phyloP scores from a whole-genome alignment of 768 basidiomycete species.

The Collybiopsis confluens region DNA sequence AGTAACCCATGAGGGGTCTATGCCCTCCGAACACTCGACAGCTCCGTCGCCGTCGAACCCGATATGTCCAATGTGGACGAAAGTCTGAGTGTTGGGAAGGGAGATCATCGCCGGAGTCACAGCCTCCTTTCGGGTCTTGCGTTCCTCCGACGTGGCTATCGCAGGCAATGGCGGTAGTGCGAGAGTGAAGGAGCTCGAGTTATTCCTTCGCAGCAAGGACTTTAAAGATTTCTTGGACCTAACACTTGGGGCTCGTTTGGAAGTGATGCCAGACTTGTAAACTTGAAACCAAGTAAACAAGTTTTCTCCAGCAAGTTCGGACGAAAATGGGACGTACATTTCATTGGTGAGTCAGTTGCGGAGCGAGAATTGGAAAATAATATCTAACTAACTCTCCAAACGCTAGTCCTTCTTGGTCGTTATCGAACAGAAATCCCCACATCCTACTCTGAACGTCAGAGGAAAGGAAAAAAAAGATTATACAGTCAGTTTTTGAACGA shows the following conservation, averaged over 20 bases:
- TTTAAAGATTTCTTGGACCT: constrained; percentile 11
- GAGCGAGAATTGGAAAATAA: constrained; percentile 23
- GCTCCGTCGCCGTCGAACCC: constrained; percentile 48
- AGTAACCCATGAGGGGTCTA: constrained; percentile 50
- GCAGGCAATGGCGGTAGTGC: constrained; percentile 12
- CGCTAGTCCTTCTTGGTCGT: constrained; percentile 44
- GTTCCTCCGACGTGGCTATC: background rate
- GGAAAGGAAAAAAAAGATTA: no score
- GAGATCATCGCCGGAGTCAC: constrained; percentile 48
- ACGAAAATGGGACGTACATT: background rate
- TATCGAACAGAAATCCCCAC: constrained; percentile 49
- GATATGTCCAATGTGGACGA: constrained; percentile 64
- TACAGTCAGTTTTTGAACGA: no score
- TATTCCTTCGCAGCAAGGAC: constrained; percentile 27
- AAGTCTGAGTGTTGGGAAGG: constrained; percentile 53
- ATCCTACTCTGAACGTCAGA: constrained; percentile 37
- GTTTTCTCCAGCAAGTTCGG: no score
- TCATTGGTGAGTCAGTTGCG: constrained; percentile 2
- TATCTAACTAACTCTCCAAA: constrained; percentile 28
- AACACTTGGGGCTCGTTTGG: constrained; percentile 14
- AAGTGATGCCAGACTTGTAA: background rate
- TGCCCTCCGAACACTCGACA: constrained; percentile 49
- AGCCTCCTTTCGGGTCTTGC: constrained; percentile 14
- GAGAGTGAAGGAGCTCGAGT: constrained; percentile 33
- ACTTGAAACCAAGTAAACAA: no score